These are phyloP conservation scores for Rutstroemia sydowiana DNA, from an alignment of 2,329 filamentous ascomycete species.

Conservation along the genomic window DNA sequence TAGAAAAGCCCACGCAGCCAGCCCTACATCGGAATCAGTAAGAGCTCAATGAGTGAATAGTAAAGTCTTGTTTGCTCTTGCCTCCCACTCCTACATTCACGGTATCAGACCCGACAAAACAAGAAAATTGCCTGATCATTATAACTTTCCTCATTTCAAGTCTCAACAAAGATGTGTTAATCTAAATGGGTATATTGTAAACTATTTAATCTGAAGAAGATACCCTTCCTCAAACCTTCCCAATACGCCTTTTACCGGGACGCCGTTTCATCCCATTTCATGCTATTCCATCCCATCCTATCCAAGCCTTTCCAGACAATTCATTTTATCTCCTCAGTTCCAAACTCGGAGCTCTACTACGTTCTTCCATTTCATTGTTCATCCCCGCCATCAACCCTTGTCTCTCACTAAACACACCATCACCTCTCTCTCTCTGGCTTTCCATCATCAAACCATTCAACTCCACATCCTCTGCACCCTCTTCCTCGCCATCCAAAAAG, in stretches of 20 bases:
- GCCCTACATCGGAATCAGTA: no score
- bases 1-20: no score
- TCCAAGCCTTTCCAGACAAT: background rate
- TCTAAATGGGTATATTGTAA: background rate
- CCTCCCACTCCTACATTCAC: no score
- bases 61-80: no score
- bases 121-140: no score
- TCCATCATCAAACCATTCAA: slow-evolving; percentile 2
- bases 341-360: background rate
- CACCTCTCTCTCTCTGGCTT: background rate
- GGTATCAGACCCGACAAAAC: no score
- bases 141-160: no score
- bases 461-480: background rate
- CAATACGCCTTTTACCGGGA: background rate
- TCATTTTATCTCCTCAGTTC: background rate
- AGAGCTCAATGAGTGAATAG: no score
- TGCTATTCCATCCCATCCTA: background rate
- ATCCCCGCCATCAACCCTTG: background rate
- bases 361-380: background rate
- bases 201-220: background rate
- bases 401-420: background rate
- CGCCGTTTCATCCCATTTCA: background rate
- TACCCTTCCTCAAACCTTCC: background rate
- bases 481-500: background rate
- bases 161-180: background rate